Percentiles rank a stretch among this genome's conserved stretches.
phyloP scores from a whole-genome alignment of 2,329 filamentous ascomycete species.

The Pseudogymnoascus pannorum region DNA sequence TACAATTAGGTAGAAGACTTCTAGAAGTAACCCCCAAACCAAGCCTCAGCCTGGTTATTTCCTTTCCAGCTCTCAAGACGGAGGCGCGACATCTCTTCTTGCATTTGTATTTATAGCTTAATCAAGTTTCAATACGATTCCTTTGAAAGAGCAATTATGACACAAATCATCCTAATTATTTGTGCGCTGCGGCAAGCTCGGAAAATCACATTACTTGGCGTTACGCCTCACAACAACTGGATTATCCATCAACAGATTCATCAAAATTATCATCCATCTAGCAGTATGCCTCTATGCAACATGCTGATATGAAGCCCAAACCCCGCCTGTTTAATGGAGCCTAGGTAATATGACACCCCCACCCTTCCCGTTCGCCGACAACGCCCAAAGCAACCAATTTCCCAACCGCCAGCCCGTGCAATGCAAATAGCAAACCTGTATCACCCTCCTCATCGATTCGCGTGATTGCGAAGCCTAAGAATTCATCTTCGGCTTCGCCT shows the following conservation, averaged over 20 bases:
- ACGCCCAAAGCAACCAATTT: neutral
- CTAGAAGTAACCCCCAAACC: neutral
- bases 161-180: neutral
- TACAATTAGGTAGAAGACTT: neutral
- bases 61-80: neutral
- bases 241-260: neutral
- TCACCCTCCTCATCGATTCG: neutral
- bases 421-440: conserved; percentile 5
- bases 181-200: neutral
- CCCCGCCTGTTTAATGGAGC: neutral
- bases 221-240: neutral
- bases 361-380: neutral
- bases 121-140: neutral
- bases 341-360: neutral
- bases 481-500: conserved; percentile 65
- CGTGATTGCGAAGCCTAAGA: conserved; percentile 33
- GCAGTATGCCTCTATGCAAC: neutral
- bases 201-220: neutral
- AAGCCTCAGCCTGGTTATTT: neutral
- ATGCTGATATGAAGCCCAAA: neutral
- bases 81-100: neutral
- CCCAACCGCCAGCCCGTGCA: conserved; percentile 3
- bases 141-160: neutral
- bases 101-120: neutral
- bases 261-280: neutral